Evolutionary conservation across 148 eudicot genomes (phyloP).

Genomic region (Nepenthes gracilis): DNA sequence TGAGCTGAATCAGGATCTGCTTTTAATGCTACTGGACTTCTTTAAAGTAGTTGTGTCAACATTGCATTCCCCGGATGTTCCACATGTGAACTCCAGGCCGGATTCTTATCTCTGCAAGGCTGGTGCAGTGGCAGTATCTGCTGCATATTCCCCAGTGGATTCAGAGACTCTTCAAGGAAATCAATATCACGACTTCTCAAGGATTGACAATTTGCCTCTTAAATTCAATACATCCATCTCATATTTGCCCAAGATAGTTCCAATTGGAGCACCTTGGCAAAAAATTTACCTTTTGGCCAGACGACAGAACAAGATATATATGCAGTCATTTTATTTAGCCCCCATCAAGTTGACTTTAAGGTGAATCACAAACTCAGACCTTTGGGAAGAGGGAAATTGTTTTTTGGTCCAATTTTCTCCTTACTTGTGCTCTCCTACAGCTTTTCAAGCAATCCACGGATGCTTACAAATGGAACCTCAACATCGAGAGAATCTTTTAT

Average conservation of each 20-base stretch:
- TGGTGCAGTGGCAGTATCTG: slow-evolving; percentile 17
- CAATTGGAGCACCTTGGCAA: slow-evolving; percentile 99
- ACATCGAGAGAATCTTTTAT: slow-evolving; percentile 78
- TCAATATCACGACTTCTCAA: slow-evolving; percentile 17
- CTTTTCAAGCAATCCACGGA: slow-evolving; percentile 95
- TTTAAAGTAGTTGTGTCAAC: slow-evolving; percentile 40
- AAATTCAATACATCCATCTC: slow-evolving; percentile 16
- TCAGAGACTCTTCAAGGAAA: slow-evolving; percentile 14
- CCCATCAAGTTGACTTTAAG: slow-evolving; percentile 73
- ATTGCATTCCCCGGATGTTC: slow-evolving; percentile 25
- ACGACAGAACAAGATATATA: slow-evolving; percentile 78
- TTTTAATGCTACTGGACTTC: slow-evolving; percentile 61
- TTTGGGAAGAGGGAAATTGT: too few relatives aligned
- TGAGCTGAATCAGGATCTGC: slow-evolving; percentile 82
- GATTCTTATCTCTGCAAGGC: slow-evolving; percentile 22
- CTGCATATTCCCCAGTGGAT: slow-evolving; percentile 10
- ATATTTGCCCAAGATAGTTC: slow-evolving; percentile 47
- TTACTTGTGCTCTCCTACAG: slow-evolving; percentile 31
- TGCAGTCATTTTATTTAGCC: slow-evolving; percentile 65
- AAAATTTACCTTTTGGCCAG: slow-evolving; percentile 65
- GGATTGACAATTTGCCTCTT: slow-evolving; percentile 12
- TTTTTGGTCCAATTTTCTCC: slow-evolving; percentile 1
- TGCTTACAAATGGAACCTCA: slow-evolving; percentile 65
- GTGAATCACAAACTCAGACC: slow-evolving; percentile 20
- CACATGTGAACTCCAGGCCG: slow-evolving; percentile 19